Conservation (phyloP, 2,329 filamentous ascomycete genomes). For the Neurospora crassa region DNA sequence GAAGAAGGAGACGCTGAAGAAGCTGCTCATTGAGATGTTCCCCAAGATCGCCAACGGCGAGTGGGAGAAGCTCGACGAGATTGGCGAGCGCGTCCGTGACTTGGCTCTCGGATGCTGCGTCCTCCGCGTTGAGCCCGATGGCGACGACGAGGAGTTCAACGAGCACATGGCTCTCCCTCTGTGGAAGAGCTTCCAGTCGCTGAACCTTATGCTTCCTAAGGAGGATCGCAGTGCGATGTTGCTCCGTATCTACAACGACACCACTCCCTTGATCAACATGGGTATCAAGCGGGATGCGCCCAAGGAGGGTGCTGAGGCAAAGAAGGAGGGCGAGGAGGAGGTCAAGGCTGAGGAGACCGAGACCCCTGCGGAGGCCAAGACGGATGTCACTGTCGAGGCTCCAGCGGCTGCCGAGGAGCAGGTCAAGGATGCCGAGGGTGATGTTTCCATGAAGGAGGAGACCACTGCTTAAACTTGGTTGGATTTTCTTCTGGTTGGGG, state of each 20-base stretch:
- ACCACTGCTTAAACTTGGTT: background rate
- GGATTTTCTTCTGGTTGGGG: background rate
- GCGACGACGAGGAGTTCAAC: conserved; percentile 44
- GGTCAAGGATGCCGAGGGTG: background rate
- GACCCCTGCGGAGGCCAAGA: background rate
- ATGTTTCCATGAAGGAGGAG: conserved; percentile 7
- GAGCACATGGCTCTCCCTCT: conserved; percentile 85
- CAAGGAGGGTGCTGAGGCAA: conserved; percentile 25
- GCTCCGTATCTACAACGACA: conserved; percentile 82
- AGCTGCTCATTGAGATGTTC: conserved; percentile 92
- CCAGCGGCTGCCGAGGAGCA: background rate
- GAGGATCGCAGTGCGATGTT: conserved; percentile 92
- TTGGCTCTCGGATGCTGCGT: conserved; percentile 90
- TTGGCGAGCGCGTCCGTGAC: conserved; percentile 70
- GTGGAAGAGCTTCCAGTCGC: conserved; percentile 84
- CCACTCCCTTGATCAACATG: conserved; percentile 70
- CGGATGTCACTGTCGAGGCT: background rate
- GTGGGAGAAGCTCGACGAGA: conserved; percentile 73
- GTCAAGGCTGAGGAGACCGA: conserved; percentile 7
- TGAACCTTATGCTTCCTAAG: conserved; percentile 97
- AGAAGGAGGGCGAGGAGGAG: conserved; percentile 16
- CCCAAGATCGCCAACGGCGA: conserved; percentile 70
- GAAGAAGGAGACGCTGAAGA: conserved; percentile 70
- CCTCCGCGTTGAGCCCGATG: conserved; percentile 69
- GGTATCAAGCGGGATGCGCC: conserved; percentile 41